phyloP scores from a whole-genome alignment of 176 grass and related monocot species.

The Triticum aestivum region DNA sequence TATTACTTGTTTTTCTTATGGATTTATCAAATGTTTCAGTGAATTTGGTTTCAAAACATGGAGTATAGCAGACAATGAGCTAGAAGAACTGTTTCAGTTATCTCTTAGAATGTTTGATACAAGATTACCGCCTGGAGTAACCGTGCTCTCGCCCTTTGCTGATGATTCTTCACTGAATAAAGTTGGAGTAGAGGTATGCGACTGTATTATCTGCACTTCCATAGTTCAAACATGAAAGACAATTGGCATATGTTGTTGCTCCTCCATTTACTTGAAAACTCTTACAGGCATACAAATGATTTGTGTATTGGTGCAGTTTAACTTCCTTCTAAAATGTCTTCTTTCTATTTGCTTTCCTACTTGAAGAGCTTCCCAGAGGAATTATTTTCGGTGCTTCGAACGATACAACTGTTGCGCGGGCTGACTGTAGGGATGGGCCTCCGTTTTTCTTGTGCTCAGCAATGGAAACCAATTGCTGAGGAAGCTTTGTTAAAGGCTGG shows the following conservation, averaged over 20 bases:
- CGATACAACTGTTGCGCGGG: slow-evolving; percentile 86
- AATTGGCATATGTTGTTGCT: background rate
- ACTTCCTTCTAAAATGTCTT: slow-evolving; percentile 9
- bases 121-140: slow-evolving; percentile 88
- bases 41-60: slow-evolving; percentile 80
- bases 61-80: slow-evolving; percentile 53
- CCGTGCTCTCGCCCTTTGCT: slow-evolving; percentile 70
- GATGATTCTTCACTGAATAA: slow-evolving; percentile 79
- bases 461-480: slow-evolving; percentile 87
- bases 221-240: background rate
- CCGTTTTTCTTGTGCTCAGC: slow-evolving; percentile 76
- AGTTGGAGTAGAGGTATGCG: slow-evolving; percentile 70
- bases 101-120: slow-evolving; percentile 90
- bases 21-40: slow-evolving; percentile 48
- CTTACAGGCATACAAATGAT: background rate
- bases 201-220: background rate
- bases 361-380: slow-evolving; percentile 88
- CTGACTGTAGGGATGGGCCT: slow-evolving; percentile 88
- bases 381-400: slow-evolving; percentile 76
- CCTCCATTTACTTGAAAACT: slow-evolving; percentile 28
- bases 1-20: slow-evolving; percentile 16
- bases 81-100: slow-evolving; percentile 68
- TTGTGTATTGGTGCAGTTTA: background rate
- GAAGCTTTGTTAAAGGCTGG: slow-evolving; percentile 80
- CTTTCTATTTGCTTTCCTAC: background rate